Conservation (phyloP, 129 eudicot species). For the Flaveria sonorensis region DNA sequence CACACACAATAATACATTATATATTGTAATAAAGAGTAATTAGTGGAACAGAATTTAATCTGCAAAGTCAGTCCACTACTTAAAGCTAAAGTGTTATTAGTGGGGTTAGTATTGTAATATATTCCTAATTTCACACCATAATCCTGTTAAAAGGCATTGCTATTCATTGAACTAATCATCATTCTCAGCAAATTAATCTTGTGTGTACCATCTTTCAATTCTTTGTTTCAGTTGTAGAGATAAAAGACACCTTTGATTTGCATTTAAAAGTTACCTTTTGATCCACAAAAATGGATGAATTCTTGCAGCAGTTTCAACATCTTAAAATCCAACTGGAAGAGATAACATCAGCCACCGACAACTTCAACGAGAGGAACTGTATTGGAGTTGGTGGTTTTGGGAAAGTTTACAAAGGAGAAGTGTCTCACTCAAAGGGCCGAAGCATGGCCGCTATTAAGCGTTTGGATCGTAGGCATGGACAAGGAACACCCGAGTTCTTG, state of each 20-base stretch:
- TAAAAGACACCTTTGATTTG: too few relatives aligned
- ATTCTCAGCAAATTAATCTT: too few relatives aligned
- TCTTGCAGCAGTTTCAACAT: not conserved
- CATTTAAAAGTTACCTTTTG: too few relatives aligned
- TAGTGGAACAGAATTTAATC: too few relatives aligned
- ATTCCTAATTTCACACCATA: not conserved
- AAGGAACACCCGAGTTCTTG: constrained; percentile 6
- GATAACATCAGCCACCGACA: constrained; percentile 12
- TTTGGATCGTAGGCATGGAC: not conserved
- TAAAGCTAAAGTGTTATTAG: too few relatives aligned
- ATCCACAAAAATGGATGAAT: not conserved
- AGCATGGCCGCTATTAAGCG: constrained; percentile 14
- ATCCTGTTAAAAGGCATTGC: not conserved
- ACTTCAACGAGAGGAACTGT: not conserved
- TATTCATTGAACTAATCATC: not conserved
- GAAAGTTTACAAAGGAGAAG: constrained; percentile 7
- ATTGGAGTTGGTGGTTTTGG: constrained; percentile 25
- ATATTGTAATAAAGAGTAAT: too few relatives aligned
- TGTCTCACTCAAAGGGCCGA: not conserved
- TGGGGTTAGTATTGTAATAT: not conserved
- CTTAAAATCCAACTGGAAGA: constrained; percentile 12
- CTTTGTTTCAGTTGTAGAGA: too few relatives aligned
- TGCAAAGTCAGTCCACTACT: too few relatives aligned
- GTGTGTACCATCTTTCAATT: too few relatives aligned
- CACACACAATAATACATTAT: too few relatives aligned